phyloP scores from a whole-genome alignment of 441 rosid genomes.

The Mallotus repandus region DNA sequence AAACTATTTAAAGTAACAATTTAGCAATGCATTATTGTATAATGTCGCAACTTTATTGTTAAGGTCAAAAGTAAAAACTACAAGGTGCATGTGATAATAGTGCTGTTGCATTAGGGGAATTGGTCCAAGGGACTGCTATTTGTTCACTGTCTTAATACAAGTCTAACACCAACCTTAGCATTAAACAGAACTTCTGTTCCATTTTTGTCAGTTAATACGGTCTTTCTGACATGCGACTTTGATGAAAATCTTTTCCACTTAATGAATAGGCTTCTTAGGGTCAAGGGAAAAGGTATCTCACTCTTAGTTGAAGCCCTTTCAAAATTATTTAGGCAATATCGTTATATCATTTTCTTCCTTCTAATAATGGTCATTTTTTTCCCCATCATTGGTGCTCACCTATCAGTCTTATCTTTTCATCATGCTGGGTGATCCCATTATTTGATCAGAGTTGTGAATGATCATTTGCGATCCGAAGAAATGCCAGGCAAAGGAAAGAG shows the following conservation, averaged over 20 bases:
- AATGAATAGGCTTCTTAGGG: neutral
- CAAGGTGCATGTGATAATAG: neutral
- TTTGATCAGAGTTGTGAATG: neutral
- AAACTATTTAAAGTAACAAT: neutral
- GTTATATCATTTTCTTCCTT: neutral
- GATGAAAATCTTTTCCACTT: neutral
- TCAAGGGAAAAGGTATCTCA: neutral
- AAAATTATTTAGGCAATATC: neutral
- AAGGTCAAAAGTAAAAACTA: neutral
- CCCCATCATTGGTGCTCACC: neutral
- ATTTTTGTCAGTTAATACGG: neutral
- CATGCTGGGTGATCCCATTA: neutral
- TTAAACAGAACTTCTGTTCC: neutral
- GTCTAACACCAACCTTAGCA: neutral
- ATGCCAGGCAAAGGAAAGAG: neutral
- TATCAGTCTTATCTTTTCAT: neutral
- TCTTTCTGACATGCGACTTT: neutral
- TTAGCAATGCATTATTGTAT: neutral
- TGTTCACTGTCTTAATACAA: neutral
- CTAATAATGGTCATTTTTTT: neutral
- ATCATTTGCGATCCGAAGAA: neutral
- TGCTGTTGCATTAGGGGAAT: neutral
- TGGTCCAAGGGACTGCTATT: neutral
- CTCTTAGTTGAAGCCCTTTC: neutral
- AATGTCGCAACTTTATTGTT: neutral